phyloP scores from a whole-genome alignment of 2,329 filamentous ascomycete species.

The Alternaria alternata region DNA sequence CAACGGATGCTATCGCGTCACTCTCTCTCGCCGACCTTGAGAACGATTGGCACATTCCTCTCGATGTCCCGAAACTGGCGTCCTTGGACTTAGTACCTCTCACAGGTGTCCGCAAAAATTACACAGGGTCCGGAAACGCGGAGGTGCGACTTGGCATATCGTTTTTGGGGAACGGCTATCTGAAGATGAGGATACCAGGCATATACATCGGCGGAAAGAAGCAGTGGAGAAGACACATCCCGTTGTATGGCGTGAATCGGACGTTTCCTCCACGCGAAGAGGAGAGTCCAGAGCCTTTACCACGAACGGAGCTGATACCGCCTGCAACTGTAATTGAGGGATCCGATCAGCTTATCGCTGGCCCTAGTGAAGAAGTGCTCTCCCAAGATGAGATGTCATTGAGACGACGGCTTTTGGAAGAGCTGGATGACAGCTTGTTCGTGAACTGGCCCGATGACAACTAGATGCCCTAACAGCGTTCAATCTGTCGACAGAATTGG shows the following conservation, averaged over 20 bases:
- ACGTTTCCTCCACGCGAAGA: neutral
- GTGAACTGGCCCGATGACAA: too few relatives aligned
- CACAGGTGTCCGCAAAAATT: neutral
- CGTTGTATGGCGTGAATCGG: neutral
- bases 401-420: too few relatives aligned
- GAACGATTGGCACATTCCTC: neutral
- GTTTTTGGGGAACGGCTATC: neutral
- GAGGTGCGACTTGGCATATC: neutral
- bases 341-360: too few relatives aligned
- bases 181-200: neutral
- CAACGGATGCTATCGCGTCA: neutral
- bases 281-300: neutral
- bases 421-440: too few relatives aligned
- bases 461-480: too few relatives aligned
- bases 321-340: too few relatives aligned
- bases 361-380: too few relatives aligned
- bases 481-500: too few relatives aligned
- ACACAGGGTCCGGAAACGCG: neutral
- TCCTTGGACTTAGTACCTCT: neutral
- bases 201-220: neutral
- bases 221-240: neutral
- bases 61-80: neutral
- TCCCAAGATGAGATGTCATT: too few relatives aligned
- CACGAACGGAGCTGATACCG: too few relatives aligned
- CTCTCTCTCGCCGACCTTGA: accelerated